Evolutionary conservation across 352 stramenopile genomes (phyloP).

Genomic region (Pythium dissimile): DNA sequence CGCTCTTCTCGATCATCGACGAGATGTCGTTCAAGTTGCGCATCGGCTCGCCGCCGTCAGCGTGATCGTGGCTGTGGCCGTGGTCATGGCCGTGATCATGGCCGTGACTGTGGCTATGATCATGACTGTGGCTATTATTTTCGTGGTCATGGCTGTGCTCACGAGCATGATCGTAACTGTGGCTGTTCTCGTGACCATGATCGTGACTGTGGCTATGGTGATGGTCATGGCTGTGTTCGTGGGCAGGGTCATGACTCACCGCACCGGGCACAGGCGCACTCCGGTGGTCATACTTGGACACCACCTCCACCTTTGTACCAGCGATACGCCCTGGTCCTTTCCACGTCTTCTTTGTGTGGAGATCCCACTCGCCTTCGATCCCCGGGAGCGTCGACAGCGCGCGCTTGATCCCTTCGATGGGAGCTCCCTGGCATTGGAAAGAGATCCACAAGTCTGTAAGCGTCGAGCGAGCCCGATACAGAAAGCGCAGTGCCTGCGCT

Average conservation of each 20-base stretch:
- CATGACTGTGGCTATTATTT: conserved; percentile 31
- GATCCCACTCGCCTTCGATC: conserved; percentile 85
- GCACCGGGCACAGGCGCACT: conserved; percentile 33
- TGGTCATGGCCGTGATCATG: conserved; percentile 35
- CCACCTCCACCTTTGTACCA: conserved; percentile 85
- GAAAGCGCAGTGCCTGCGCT: neutral
- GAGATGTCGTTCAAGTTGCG: conserved; percentile 92
- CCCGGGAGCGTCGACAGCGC: conserved; percentile 53
- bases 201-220: conserved; percentile 27
- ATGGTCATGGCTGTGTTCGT: conserved; percentile 39
- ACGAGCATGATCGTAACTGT: conserved; percentile 27
- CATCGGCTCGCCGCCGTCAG: conserved; percentile 59
- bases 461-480: neutral
- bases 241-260: conserved; percentile 20
- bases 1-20: conserved; percentile 72
- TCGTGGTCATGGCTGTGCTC: conserved; percentile 38
- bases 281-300: conserved; percentile 84
- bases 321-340: conserved; percentile 88
- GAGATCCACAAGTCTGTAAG: conserved; percentile 5
- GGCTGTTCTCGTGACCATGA: conserved; percentile 29
- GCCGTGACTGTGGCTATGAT: conserved; percentile 28
- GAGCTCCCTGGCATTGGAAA: conserved; percentile 40
- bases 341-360: conserved; percentile 68
- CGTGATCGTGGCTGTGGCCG: conserved; percentile 26
- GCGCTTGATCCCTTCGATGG: conserved; percentile 49